phyloP scores from a whole-genome alignment of 768 basidiomycete genomes.

The Russula griseocarnosa region DNA sequence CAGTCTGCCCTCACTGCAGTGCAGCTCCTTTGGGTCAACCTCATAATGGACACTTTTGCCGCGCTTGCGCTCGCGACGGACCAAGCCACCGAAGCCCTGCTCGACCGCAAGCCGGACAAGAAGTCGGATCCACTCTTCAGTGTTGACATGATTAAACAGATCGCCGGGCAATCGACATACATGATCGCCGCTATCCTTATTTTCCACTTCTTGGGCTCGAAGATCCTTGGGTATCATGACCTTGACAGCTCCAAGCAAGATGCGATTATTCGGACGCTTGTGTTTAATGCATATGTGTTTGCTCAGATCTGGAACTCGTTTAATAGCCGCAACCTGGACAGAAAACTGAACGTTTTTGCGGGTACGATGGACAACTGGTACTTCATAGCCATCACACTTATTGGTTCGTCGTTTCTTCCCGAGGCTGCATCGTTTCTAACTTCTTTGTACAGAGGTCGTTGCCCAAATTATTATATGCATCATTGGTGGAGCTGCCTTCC shows the following conservation, averaged over 20 bases:
- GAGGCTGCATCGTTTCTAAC: constrained; percentile 9
- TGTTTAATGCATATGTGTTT: constrained; percentile 98
- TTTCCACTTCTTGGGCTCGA: constrained; percentile 79
- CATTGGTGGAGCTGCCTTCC: constrained; percentile 87
- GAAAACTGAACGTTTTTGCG: constrained; percentile 82
- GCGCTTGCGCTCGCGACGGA: constrained; percentile 97
- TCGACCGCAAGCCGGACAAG: constrained; percentile 88
- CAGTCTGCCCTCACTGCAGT: constrained; percentile 89
- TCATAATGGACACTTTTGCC: constrained; percentile 98
- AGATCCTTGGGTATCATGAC: constrained; percentile 60
- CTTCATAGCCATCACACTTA: constrained; percentile 77
- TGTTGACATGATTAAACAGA: constrained; percentile 96
- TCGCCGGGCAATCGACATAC: constrained; percentile 82
- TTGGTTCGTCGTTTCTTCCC: constrained; percentile 53
- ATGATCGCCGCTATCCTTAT: constrained; percentile 79
- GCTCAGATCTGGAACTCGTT: constrained; percentile 95
- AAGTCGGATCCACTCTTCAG: constrained; percentile 85
- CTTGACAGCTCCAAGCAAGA: constrained; percentile 36
- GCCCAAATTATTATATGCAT: constrained; percentile 88
- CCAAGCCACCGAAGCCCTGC: constrained; percentile 73
- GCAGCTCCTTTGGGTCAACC: constrained; percentile 97
- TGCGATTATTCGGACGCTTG: constrained; percentile 68
- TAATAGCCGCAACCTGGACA: constrained; percentile 86
- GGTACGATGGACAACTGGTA: constrained; percentile 76
- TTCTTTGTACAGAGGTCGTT: constrained; percentile 60